Evolutionary conservation across 768 basidiomycete genomes (phyloP).

Genomic region (Leccinum boreale): DNA sequence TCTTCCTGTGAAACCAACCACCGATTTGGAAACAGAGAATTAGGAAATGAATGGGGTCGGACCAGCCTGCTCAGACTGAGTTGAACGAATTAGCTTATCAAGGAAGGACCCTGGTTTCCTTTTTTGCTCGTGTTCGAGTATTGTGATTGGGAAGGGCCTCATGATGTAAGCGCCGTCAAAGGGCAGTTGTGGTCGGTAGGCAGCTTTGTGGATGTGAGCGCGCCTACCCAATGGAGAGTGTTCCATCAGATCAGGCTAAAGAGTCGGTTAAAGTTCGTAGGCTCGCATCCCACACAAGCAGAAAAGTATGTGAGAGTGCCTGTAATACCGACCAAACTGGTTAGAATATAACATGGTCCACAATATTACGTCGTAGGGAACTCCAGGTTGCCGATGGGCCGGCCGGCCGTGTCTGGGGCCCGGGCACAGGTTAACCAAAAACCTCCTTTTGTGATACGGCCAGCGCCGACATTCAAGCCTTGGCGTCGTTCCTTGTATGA

Average conservation of each 20-base stretch:
- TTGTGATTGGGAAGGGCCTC: too few species aligned
- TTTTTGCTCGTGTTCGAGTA: background rate
- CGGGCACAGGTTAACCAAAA: too few species aligned
- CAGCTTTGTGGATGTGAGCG: background rate
- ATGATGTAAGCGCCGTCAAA: background rate
- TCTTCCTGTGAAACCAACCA: background rate
- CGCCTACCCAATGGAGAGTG: background rate
- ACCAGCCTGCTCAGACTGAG: background rate
- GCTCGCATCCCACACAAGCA: background rate
- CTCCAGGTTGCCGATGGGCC: background rate
- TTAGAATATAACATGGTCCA: background rate
- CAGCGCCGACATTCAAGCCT: background rate
- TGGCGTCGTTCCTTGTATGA: background rate
- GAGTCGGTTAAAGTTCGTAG: background rate
- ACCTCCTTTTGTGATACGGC: background rate
- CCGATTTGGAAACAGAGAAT: too few species aligned
- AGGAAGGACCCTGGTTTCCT: background rate
- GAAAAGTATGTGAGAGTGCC: too few species aligned
- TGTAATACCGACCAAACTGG: background rate
- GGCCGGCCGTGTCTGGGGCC: background rate
- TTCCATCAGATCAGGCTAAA: background rate
- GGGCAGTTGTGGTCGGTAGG: background rate
- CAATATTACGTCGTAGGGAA: background rate
- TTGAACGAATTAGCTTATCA: background rate
- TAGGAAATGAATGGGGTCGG: too few species aligned